A percentile compares a stretch with the other conserved stretches of the same genome.
These are phyloP conservation scores for Moniliophthora roreri DNA, from an alignment of 1,284 basidiomycete species.

Conservation along the genomic window DNA sequence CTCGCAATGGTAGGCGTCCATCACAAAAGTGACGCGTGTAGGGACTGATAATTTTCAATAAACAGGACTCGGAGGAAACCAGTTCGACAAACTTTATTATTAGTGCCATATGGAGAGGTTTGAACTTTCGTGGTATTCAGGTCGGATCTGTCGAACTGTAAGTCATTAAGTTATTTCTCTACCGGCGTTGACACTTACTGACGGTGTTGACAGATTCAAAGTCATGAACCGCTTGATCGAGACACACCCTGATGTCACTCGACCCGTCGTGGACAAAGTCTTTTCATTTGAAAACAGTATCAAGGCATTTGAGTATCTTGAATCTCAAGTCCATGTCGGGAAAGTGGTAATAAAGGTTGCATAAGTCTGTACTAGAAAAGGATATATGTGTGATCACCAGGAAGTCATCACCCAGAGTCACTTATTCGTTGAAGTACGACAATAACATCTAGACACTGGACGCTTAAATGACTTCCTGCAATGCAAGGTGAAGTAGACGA, in stretches of 20 bases:
- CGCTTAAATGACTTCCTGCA: too few relatives aligned
- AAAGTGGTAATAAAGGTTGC: slow-evolving; percentile 40
- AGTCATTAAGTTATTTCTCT: background rate
- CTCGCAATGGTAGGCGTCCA: slow-evolving; percentile 37
- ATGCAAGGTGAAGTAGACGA: too few relatives aligned
- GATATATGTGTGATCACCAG: background rate
- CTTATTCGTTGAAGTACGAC: too few relatives aligned
- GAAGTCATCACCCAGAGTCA: too few relatives aligned
- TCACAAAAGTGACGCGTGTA: too few relatives aligned
- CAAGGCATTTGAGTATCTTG: slow-evolving; percentile 40
- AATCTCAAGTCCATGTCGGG: slow-evolving; percentile 36
- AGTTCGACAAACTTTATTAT: too few relatives aligned
- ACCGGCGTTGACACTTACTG: background rate
- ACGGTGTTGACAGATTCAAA: slow-evolving; percentile 15
- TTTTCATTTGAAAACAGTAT: slow-evolving; percentile 40
- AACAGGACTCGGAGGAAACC: slow-evolving; percentile 6
- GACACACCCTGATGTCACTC: slow-evolving; percentile 27
- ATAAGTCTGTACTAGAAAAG: background rate
- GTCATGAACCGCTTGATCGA: slow-evolving; percentile 37
- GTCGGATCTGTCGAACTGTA: slow-evolving; percentile 23
- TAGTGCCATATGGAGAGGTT: too few relatives aligned
- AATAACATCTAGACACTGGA: too few relatives aligned
- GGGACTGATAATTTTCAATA: too few relatives aligned
- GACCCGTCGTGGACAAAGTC: slow-evolving; percentile 41
- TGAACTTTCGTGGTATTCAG: slow-evolving; percentile 19